phyloP scores from a whole-genome alignment of 495 filamentous ascomycete genomes.

The Trichoderma virens region DNA sequence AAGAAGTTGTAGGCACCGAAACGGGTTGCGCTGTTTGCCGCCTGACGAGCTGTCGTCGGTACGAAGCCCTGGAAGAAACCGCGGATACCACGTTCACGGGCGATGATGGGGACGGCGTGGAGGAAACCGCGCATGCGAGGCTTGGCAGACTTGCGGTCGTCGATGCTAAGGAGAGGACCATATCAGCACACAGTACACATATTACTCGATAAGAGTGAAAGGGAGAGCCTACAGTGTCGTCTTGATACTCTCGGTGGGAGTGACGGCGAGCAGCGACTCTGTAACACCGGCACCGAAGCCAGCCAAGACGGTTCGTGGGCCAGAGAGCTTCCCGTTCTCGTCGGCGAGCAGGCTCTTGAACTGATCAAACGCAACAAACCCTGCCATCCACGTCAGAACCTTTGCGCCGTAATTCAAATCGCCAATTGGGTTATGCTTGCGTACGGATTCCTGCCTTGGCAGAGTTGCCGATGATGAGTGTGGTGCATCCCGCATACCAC shows the following conservation, averaged over 20 bases:
- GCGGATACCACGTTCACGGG: conserved; percentile 72
- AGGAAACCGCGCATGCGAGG: conserved; percentile 89
- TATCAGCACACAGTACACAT: too few relatives aligned
- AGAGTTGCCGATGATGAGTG: conserved; percentile 92
- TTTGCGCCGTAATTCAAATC: neutral
- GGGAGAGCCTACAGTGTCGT: conserved; percentile 61
- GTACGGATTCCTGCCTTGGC: conserved; percentile 89
- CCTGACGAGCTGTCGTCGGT: conserved; percentile 88
- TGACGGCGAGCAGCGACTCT: conserved; percentile 88
- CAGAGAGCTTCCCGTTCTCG: conserved; percentile 79
- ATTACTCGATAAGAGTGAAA: too few relatives aligned
- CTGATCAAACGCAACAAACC: conserved; percentile 92
- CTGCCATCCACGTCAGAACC: conserved; percentile 30
- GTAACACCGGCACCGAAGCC: conserved; percentile 94
- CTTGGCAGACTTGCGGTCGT: conserved; percentile 82
- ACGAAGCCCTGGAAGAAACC: conserved; percentile 97
- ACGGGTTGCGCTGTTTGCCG: conserved; percentile 83
- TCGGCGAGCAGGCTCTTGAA: conserved; percentile 80
- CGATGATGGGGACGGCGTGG: conserved; percentile 81
- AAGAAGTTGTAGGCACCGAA: conserved; percentile 87
- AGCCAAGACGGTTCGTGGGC: conserved; percentile 82
- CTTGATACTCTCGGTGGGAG: conserved; percentile 97
- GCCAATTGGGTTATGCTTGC: conserved; percentile 21
- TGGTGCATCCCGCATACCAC: conserved; percentile 98
- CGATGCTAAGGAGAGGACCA: conserved; percentile 51